These are phyloP conservation scores for Allium fistulosum DNA, from an alignment of 106 monocot genomes.

Conservation along the genomic window DNA sequence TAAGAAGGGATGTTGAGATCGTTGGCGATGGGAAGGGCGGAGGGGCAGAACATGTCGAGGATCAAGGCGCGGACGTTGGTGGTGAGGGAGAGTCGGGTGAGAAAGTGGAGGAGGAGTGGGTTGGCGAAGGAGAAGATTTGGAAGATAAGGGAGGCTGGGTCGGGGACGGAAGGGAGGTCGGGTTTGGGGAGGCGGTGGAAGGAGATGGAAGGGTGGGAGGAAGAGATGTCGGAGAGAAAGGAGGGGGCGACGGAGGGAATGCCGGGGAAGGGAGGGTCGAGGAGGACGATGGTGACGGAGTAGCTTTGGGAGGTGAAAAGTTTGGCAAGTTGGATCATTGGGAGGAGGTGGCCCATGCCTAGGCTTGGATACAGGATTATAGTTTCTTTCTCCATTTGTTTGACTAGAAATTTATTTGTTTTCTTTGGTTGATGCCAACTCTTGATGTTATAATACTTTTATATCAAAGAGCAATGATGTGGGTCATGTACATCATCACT, in stretches of 20 bases:
- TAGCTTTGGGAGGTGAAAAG: constrained; percentile 1
- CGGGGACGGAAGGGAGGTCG: not conserved
- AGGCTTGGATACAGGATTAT: not conserved
- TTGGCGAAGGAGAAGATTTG: constrained; percentile 6
- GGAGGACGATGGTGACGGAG: constrained; percentile 9
- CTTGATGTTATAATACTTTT: too few species aligned
- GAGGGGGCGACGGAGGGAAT: constrained; percentile 2
- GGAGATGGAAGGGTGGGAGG: constrained; percentile 8
- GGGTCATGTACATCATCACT: too few species aligned
- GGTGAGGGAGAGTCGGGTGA: not conserved
- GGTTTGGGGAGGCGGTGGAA: constrained; percentile 5
- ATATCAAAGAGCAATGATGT: too few species aligned
- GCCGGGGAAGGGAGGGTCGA: not conserved
- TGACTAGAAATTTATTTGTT: not conserved
- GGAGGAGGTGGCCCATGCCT: constrained; percentile 6
- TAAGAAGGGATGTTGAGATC: constrained; percentile 11
- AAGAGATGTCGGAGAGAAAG: constrained; percentile 6
- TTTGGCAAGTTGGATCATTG: constrained; percentile 5
- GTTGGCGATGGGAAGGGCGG: constrained; percentile 6
- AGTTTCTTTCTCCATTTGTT: not conserved
- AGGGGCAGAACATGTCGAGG: constrained; percentile 16
- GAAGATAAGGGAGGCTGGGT: not conserved
- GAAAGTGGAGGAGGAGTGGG: constrained; percentile 7
- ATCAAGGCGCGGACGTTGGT: constrained; percentile 1
- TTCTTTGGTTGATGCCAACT: too few species aligned